Evolutionary conservation across 2,329 filamentous ascomycete genomes (phyloP), one percentile per base, ranked within the genome.

Genomic region (Fusarium chlamydosporum): DNA sequence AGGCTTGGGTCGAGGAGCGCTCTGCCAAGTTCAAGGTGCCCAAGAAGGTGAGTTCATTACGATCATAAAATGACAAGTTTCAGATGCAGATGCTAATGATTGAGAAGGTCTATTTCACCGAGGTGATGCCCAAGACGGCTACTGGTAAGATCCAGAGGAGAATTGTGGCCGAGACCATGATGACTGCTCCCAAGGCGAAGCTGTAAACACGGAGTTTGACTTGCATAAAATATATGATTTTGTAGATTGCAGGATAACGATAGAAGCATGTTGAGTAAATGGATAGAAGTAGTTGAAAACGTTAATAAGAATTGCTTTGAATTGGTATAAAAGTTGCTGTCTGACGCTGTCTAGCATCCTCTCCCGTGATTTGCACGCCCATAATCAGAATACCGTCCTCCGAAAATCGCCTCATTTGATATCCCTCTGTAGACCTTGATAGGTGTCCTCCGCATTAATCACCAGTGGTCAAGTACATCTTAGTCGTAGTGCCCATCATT

Each of bases 81-180:
- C 1, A 13, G 12, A 37, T 5, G 10, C 11, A 42, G 37, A 48
- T 47, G 20, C 12, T 69, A 51, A 53, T 31, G 12, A 35, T n/a
- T 58, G 16, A 53, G 11, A 15, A 91, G 89, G 83, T 94, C 35
- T 96, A 92, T 82, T 94, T 96, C 73, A 92, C 92, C 35, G 86
- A 93, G 60, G 82, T 90, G 69, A 96, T 96, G 89, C 93, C 93
- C 67, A 96, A 96, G 85, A 95, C 93, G 6, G 92, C 93, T n/a
- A 96, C 93, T 7, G 93, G 93, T 57, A 96, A 96, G 84, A 91
- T 96, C 61, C 93, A 96, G 81, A 84, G 93, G 65, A 87, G 92
- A 66, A 92, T 94, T 74, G 92, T 96, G n/a, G 92, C 92, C 15
- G 92, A 95, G 79, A 88, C 88, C 31, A 95, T 96, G 92, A 83